phyloP scores from a whole-genome alignment of 345 rosid genomes.

The Abelmoschus esculentus region DNA sequence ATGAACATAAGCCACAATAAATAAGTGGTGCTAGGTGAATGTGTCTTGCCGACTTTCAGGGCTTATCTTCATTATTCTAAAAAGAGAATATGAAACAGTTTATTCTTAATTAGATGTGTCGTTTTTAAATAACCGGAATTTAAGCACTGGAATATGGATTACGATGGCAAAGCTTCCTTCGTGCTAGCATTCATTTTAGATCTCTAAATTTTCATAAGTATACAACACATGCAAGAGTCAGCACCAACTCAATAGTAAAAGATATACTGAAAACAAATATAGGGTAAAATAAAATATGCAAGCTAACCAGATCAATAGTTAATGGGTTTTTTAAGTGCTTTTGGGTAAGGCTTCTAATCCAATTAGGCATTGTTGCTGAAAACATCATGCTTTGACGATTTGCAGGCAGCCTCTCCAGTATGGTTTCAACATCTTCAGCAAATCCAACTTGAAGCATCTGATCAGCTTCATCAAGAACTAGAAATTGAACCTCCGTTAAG shows the following conservation, averaged over 20 bases:
- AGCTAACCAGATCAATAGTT: slow-evolving; percentile 87
- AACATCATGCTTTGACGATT: slow-evolving; percentile 90
- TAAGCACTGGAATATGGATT: not conserved
- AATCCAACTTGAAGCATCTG: slow-evolving; percentile 98
- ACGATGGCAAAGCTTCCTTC: not conserved
- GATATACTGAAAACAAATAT: not conserved
- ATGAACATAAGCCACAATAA: slow-evolving; percentile 8
- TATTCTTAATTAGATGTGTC: not conserved
- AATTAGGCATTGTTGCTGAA: slow-evolving; percentile 94
- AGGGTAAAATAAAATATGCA: not conserved
- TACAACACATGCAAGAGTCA: not conserved
- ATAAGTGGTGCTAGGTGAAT: not conserved
- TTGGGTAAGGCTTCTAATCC: slow-evolving; percentile 66
- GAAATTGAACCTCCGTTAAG: slow-evolving; percentile 69
- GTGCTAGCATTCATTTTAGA: not conserved
- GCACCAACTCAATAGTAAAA: not conserved
- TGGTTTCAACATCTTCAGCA: slow-evolving; percentile 81
- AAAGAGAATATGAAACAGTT: not conserved
- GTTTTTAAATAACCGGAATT: not conserved
- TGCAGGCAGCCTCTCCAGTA: slow-evolving; percentile 59
- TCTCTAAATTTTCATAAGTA: not conserved
- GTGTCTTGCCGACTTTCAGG: not conserved
- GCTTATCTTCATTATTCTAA: not conserved
- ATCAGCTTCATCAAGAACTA: slow-evolving; percentile 95
- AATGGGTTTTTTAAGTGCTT: slow-evolving; percentile 71